Evolutionary conservation across 1,284 basidiomycete genomes (phyloP).

Genomic region (Cystobasidium pallidum): DNA sequence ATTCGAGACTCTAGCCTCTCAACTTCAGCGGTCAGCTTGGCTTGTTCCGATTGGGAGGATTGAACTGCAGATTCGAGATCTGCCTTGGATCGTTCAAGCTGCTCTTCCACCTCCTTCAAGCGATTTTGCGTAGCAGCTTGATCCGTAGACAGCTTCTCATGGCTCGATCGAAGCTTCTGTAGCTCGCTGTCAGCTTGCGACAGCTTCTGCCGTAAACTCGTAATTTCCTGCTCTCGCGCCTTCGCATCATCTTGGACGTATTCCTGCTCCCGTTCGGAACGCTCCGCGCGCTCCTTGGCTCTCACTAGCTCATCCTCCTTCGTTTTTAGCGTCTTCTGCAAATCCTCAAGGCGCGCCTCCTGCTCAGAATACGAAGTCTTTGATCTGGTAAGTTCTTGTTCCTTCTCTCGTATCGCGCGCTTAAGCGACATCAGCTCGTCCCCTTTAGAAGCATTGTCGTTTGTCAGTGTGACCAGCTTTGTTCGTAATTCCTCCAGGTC

Average conservation of each 20-base stretch:
- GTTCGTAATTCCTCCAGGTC: constrained; percentile 45
- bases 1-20: background rate
- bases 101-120: constrained; percentile 1
- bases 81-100: background rate
- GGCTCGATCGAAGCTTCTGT: background rate
- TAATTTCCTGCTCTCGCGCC: constrained; percentile 35
- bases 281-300: constrained; percentile 30
- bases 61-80: background rate
- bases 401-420: constrained; percentile 37
- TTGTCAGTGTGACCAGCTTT: constrained; percentile 41
- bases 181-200: constrained; percentile 8
- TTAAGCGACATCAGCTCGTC: constrained; percentile 36
- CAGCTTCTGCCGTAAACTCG: constrained; percentile 13
- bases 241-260: constrained; percentile 36
- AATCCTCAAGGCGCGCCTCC: constrained; percentile 29
- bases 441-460: constrained; percentile 31
- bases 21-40: constrained; percentile 2
- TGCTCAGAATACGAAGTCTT: constrained; percentile 39
- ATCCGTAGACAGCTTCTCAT: constrained; percentile 11
- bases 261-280: constrained; percentile 29
- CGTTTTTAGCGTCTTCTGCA: constrained; percentile 23
- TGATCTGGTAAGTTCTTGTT: constrained; percentile 10
- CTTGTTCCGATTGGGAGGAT: background rate
- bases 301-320: constrained; percentile 44
- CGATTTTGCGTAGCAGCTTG: background rate